Evolutionary conservation across 2,329 filamentous ascomycete species (phyloP).

Genomic region (Cercospora zeina): DNA sequence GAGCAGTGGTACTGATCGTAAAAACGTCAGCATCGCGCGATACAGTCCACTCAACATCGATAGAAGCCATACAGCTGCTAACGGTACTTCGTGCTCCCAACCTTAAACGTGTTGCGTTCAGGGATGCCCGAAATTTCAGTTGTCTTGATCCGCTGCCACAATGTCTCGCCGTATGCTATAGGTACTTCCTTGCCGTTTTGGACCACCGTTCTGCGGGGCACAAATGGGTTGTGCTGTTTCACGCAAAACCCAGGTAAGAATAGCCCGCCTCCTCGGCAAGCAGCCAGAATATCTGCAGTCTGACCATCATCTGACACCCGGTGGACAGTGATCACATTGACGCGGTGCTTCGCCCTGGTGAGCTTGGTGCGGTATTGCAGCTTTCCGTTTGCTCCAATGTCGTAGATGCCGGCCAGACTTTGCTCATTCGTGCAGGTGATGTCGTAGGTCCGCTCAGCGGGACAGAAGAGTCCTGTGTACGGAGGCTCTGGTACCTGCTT

Average conservation of each 20-base stretch:
- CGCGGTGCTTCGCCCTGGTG: not conserved
- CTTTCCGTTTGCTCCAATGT: conserved; percentile 3
- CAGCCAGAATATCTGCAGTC: not conserved
- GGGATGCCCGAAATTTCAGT: not conserved
- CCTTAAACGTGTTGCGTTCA: not conserved
- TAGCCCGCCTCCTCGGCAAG: not conserved
- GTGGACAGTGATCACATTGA: conserved; percentile 2
- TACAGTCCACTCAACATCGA: not conserved
- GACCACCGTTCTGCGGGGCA: conserved; percentile 1
- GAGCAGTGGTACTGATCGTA: not conserved
- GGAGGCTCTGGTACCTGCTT: not conserved
- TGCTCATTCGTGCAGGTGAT: not conserved
- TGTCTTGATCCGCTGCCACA: not conserved
- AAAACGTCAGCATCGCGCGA: not conserved
- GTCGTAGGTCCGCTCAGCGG: not conserved
- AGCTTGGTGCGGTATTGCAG: conserved; percentile 1
- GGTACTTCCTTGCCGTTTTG: not conserved
- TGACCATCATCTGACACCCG: conserved; percentile 2
- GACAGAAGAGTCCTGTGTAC: conserved; percentile 4
- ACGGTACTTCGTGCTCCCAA: conserved; percentile 1
- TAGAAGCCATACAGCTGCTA: conserved; percentile 4
- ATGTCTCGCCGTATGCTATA: not conserved
- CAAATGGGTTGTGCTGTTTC: conserved; percentile 1
- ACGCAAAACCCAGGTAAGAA: not conserved
- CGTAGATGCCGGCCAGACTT: not conserved